Percentiles rank a stretch among this genome's conserved stretches.
These are phyloP conservation scores for Amylocarpus encephaloides DNA, from an alignment of 2,329 filamentous ascomycete species.

Conservation along the genomic window DNA sequence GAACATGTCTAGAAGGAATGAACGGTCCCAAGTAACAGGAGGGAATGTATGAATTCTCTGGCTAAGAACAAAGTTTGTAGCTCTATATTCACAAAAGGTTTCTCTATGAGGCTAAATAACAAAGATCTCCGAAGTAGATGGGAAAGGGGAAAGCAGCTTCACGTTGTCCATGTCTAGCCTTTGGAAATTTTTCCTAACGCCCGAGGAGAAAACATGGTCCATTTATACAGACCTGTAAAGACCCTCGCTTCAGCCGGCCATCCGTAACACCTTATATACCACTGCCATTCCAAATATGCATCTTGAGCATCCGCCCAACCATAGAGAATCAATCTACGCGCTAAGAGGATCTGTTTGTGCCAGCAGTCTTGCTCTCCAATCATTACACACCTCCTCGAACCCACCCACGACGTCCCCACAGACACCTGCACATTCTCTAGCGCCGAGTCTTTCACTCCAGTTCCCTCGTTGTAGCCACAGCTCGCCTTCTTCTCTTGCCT, in stretches of 20 bases:
- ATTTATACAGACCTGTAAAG: conserved; percentile 1
- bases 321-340: not conserved
- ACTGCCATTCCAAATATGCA: not conserved
- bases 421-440: conserved; percentile 74
- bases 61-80: too few relatives aligned
- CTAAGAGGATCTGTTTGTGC: conserved; percentile 41
- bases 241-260: not conserved
- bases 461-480: conserved; percentile 74
- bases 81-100: too few relatives aligned
- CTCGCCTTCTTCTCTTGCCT: conserved; percentile 74
- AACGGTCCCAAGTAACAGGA: too few relatives aligned
- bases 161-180: too few relatives aligned
- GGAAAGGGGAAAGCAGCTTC: too few relatives aligned
- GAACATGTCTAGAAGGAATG: too few relatives aligned
- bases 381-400: conserved; percentile 84
- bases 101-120: too few relatives aligned
- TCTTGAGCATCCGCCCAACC: not conserved
- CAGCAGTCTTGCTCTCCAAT: conserved; percentile 71
- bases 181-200: not conserved
- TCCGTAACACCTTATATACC: not conserved
- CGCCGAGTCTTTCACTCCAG: conserved; percentile 71
- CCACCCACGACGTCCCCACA: conserved; percentile 86
- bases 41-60: too few relatives aligned
- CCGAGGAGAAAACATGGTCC: not conserved
- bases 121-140: too few relatives aligned